These are phyloP conservation scores for Pseudocercospora crystallina DNA, from an alignment of 2,329 filamentous ascomycete species.

Conservation along the genomic window DNA sequence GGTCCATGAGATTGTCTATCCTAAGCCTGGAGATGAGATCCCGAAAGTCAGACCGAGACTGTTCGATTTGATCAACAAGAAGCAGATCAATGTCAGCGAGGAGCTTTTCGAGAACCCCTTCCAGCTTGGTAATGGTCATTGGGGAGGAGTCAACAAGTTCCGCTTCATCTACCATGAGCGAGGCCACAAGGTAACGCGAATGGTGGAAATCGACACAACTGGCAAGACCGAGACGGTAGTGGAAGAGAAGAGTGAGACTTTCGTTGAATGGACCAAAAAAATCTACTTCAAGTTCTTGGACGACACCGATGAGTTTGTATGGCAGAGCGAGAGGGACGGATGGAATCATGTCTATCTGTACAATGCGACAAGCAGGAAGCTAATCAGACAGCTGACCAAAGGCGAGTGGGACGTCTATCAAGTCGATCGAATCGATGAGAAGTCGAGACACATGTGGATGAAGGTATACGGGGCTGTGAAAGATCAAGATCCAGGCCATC, in stretches of 20 bases:
- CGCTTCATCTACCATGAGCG: conserved; percentile 6
- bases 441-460: not conserved
- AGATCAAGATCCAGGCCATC: conserved; percentile 4
- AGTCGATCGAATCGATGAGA: conserved; percentile 1
- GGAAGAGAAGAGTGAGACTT: conserved; percentile 3
- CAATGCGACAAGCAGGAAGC: not conserved
- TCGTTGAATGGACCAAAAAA: conserved; percentile 5
- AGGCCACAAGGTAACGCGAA: not conserved
- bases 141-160: conserved; percentile 3
- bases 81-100: conserved; percentile 1
- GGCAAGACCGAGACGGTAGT: conserved; percentile 3
- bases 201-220: conserved; percentile 8
- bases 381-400: conserved; percentile 5
- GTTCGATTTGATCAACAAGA: conserved; percentile 9
- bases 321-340: conserved; percentile 10
- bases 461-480: not conserved
- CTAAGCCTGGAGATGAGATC: conserved; percentile 5
- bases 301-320: conserved; percentile 9
- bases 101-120: conserved; percentile 1
- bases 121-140: not conserved
- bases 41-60: not conserved
- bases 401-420: conserved; percentile 3
- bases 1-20: not conserved
- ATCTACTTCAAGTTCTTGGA: conserved; percentile 7
- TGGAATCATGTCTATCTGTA: conserved; percentile 8